These are phyloP conservation scores for Magnaporthales sp. DNA, from an alignment of 2,329 filamentous ascomycete genomes.

Conservation along the genomic window DNA sequence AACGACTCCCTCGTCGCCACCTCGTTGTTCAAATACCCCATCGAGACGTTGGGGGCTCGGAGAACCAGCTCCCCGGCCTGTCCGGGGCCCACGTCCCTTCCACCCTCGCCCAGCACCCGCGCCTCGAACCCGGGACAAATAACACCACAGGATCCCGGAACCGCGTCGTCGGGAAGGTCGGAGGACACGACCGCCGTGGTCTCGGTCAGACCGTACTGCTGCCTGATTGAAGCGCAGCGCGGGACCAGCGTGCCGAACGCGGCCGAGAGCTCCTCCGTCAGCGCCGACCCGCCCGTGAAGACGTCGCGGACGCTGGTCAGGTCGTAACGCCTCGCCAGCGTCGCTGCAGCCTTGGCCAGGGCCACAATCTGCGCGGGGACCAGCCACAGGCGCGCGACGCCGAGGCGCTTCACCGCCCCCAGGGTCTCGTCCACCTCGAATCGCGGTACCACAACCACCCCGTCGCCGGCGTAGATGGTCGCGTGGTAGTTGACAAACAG, in stretches of 20 bases:
- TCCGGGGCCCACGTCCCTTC: constrained; percentile 54
- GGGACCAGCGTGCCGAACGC: not conserved
- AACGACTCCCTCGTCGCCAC: constrained; percentile 66
- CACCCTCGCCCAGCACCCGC: not conserved
- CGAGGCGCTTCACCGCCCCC: not conserved
- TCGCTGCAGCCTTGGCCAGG: not conserved
- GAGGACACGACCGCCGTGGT: constrained; percentile 68
- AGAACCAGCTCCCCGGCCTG: constrained; percentile 81
- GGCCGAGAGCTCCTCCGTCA: not conserved
- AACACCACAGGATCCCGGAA: constrained; percentile 45
- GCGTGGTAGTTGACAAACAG: not conserved
- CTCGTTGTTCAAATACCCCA: constrained; percentile 69
- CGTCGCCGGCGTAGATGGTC: not conserved
- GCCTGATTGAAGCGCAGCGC: not conserved
- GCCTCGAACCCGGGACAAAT: not conserved
- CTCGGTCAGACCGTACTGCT: constrained; percentile 70
- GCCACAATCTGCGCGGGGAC: not conserved
- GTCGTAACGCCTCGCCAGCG: not conserved
- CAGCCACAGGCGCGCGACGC: not conserved
- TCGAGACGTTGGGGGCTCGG: constrained; percentile 62
- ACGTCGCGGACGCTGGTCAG: not conserved
- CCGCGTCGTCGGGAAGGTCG: constrained; percentile 65
- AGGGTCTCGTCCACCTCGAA: not conserved
- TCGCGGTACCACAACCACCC: not conserved
- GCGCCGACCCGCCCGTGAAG: not conserved